Base-by-base conservation (phyloP, 2,329 filamentous ascomycete species). In the Diplocarpon mali region DNA sequence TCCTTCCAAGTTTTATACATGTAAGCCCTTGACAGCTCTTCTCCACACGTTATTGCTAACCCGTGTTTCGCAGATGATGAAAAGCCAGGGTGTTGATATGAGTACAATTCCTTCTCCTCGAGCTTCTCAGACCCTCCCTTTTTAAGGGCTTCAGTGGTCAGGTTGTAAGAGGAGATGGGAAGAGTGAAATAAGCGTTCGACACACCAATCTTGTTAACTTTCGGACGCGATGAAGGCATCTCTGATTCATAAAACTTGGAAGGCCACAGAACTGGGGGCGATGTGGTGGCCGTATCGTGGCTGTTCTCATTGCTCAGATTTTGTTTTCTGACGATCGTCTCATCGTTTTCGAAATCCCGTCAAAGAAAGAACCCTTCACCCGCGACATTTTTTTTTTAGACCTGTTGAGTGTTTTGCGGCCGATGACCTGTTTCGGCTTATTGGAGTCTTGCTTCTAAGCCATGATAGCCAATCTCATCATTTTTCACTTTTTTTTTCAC, bases 1-100 rank as follows among this genome's bases (percentile, higher is more conserved):
- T 87, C 89, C 87, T 94, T 95, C 89, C 88, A 87, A 85, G 89
- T 95, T 93, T 94, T 93, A 83, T 80, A 82, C 78, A 86, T 72
- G 89, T 95, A 73, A 77, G 88, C 78, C 52, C 51, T 49, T 55
- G 46, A 32, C 40, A 39, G 45, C 20, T 24, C 7, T n/a, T 13
- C 10, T 20, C 28, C 31, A 27, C 42, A 36, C 20, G 36, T 40
- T 43, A 40, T 42, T 48, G 45, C 64, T 69, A 60, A 68, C 58
- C 43, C 49, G 52, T 40, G 40, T 39, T 40, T 47, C 35, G 2
- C 61, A 95, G 88, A 93, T 96, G 90, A 98, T 96, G 92, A 98
- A 94, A 95, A 85, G 85, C 78, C 80, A 82, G 85, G 79, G 90
- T 96, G 92, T 82, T 80, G 71, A 80, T 80, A 86, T 94, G 92